Percentiles rank a stretch among this genome's conserved stretches.
Evolutionary conservation across 108 stramenopile genomes (phyloP).

Genomic region (Fistulifera pelliculosa): DNA sequence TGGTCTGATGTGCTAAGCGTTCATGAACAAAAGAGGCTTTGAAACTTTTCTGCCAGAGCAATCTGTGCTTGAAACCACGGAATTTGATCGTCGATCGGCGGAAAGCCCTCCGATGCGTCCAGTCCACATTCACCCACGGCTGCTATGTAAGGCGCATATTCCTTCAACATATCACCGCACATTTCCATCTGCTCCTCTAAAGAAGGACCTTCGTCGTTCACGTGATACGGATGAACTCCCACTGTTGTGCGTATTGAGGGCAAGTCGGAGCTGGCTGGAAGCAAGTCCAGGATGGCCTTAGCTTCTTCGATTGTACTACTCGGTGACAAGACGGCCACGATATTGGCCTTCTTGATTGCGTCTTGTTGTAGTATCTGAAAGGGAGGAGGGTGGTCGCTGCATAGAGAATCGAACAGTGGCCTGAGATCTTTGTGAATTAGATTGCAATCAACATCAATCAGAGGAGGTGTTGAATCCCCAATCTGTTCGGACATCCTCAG

Average conservation of each 20-base stretch:
- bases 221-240: slow-evolving; percentile 77
- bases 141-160: slow-evolving; percentile 14
- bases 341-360: slow-evolving; percentile 38
- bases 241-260: slow-evolving; percentile 35
- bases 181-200: slow-evolving; percentile 3
- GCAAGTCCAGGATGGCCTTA: neutral
- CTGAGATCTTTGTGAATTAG: slow-evolving; percentile 35
- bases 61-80: slow-evolving; percentile 3
- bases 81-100: slow-evolving; percentile 32
- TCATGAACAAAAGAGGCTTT: slow-evolving; percentile 60
- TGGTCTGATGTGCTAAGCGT: slow-evolving; percentile 59
- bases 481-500: too few relatives aligned
- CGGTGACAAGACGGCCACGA: slow-evolving; percentile 63
- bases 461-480: slow-evolving; percentile 7
- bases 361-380: slow-evolving; percentile 34
- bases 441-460: slow-evolving; percentile 56
- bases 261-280: neutral
- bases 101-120: slow-evolving; percentile 72
- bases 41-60: neutral
- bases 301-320: slow-evolving; percentile 63
- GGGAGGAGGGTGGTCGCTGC: slow-evolving; percentile 3
- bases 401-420: slow-evolving; percentile 13
- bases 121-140: slow-evolving; percentile 76
- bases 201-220: slow-evolving; percentile 25
- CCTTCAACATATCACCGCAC: neutral